A percentile compares a stretch with the other conserved stretches of the same genome.
Conservation (phyloP, 2,329 filamentous ascomycete genomes). For the Ilyonectria destructans region DNA sequence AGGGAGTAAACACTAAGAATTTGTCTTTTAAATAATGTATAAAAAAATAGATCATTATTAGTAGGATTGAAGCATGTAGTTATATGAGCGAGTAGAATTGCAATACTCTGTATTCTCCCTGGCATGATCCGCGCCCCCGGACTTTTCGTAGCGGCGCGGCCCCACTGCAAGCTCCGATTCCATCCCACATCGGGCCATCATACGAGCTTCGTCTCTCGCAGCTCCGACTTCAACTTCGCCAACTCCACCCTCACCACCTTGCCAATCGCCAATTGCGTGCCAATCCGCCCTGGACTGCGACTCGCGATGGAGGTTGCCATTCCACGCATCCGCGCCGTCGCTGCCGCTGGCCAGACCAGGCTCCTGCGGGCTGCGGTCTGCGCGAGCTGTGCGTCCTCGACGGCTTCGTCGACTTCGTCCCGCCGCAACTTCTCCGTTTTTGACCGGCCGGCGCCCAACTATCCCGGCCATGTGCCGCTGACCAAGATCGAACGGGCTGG, state of each 20-base stretch:
- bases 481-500: conserved; percentile 83
- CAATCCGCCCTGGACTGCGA: conserved; percentile 16
- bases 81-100: too few species aligned
- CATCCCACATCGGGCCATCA: conserved; percentile 30
- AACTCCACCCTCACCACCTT: not conserved
- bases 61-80: too few species aligned
- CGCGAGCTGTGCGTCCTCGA: conserved; percentile 38
- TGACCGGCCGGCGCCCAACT: conserved; percentile 88
- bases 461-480: conserved; percentile 93
- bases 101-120: not conserved
- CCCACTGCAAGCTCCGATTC: conserved; percentile 33
- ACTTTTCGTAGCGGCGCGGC: conserved; percentile 12
- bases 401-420: conserved; percentile 38
- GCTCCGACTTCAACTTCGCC: conserved; percentile 11
- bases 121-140: conserved; percentile 13
- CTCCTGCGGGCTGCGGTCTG: conserved; percentile 43
- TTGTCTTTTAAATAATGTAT: too few species aligned
- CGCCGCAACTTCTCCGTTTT: conserved; percentile 80
- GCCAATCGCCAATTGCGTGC: conserved; percentile 16
- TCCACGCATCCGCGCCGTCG: conserved; percentile 41
- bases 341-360: conserved; percentile 30
- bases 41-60: too few species aligned
- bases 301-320: conserved; percentile 48
- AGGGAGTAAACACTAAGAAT: too few species aligned
- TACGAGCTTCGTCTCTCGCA: conserved; percentile 28